These are phyloP conservation scores for Neonectria faginata DNA, from an alignment of 2,329 filamentous ascomycete genomes.

Conservation along the genomic window DNA sequence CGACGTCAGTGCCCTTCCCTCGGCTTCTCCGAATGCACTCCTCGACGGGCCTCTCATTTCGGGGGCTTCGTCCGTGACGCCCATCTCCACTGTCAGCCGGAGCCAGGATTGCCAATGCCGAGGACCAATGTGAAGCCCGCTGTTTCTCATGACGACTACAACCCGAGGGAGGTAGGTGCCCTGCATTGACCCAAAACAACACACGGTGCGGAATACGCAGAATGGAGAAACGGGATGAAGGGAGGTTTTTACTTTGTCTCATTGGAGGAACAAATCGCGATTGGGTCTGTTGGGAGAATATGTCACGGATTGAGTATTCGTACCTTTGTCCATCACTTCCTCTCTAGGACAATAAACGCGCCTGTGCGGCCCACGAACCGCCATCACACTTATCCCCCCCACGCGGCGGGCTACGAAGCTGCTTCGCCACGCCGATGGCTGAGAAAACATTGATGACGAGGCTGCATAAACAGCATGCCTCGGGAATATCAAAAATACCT, in stretches of 20 bases:
- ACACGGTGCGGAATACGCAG: slow-evolving; percentile 1
- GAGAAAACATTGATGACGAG: not conserved
- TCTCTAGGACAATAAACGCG: not conserved
- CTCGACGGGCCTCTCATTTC: slow-evolving; percentile 7
- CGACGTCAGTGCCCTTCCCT: not conserved
- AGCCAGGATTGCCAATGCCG: not conserved
- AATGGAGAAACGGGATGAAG: not conserved
- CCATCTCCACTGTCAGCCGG: slow-evolving; percentile 17
- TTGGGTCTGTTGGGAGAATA: not conserved
- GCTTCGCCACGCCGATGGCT: slow-evolving; percentile 5
- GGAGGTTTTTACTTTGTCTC: not conserved
- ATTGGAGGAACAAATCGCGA: slow-evolving; percentile 8
- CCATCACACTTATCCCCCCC: not conserved
- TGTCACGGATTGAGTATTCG: not conserved
- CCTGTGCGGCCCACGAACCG: not conserved
- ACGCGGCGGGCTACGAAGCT: slow-evolving; percentile 3
- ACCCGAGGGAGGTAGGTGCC: not conserved
- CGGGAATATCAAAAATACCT: not conserved
- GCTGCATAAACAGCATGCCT: not conserved
- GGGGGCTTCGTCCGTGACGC: not conserved
- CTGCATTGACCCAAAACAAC: not conserved
- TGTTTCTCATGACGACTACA: slow-evolving; percentile 21
- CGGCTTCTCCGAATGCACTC: slow-evolving; percentile 6
- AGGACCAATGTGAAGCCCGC: slow-evolving; percentile 15
- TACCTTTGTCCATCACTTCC: slow-evolving; percentile 2